Evolutionary conservation across 2,329 filamentous ascomycete species (phyloP).

Genomic region (Colletotrichum sp.): DNA sequence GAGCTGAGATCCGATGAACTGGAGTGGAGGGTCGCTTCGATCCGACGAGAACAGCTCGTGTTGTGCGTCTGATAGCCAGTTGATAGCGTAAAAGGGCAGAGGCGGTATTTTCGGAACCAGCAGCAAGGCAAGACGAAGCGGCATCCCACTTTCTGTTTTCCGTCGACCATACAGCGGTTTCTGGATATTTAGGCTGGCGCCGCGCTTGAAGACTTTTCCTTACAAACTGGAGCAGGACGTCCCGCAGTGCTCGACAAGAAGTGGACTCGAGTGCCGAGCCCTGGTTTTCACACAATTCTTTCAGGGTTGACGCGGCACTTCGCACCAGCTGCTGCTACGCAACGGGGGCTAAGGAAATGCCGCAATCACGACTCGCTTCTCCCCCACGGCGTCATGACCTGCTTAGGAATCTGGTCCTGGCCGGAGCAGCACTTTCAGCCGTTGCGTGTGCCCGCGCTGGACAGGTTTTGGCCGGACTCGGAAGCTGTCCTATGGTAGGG

Average conservation of each 20-base stretch:
- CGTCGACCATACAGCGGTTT: background rate
- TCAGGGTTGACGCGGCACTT: slow-evolving; percentile 14
- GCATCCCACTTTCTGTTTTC: background rate
- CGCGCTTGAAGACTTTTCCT: slow-evolving; percentile 10
- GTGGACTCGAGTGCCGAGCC: background rate
- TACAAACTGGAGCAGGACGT: background rate
- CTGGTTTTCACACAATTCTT: background rate
- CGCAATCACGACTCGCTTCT: slow-evolving; percentile 1
- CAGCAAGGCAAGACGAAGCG: background rate
- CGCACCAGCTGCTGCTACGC: background rate
- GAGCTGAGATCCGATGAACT: background rate
- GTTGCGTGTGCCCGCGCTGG: background rate
- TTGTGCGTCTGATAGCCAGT: background rate
- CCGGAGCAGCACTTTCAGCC: background rate
- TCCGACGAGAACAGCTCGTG: background rate
- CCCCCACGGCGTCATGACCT: background rate
- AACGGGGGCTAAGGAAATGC: slow-evolving; percentile 5
- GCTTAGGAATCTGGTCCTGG: background rate
- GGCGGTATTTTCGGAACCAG: background rate
- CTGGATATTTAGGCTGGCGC: slow-evolving; percentile 13
- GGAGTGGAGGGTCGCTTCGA: slow-evolving; percentile 6
- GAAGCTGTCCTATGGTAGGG: background rate
- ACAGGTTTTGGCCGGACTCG: background rate
- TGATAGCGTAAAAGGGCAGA: background rate
- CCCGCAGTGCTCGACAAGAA: background rate